Evolutionary conservation across 202 grass and related monocot genomes (phyloP).

Genomic region (Thinopyrum obtusiflorum): DNA sequence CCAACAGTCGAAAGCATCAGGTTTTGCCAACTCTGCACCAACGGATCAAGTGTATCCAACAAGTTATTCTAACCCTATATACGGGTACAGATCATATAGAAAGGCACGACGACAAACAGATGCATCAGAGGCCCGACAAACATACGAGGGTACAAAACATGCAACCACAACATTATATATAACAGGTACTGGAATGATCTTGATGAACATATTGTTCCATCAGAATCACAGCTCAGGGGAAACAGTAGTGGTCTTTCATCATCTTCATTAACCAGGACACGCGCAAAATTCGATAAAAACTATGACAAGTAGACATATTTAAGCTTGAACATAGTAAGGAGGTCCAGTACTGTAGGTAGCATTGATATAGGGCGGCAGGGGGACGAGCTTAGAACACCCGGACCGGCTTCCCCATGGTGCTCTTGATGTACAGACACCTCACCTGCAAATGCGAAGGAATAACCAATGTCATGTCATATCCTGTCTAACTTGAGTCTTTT

Average conservation of each 20-base stretch:
- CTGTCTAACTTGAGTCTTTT: neutral
- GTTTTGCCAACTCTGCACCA: too few species aligned
- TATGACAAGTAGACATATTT: neutral
- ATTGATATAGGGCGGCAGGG: neutral
- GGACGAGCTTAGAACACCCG: constrained; percentile 42
- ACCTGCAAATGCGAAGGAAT: constrained; percentile 44
- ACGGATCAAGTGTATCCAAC: too few species aligned
- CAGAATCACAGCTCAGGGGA: neutral
- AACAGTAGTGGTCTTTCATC: neutral
- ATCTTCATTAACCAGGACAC: neutral
- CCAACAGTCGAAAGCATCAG: too few species aligned
- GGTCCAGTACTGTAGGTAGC: neutral
- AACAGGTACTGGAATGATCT: neutral
- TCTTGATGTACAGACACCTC: constrained; percentile 88
- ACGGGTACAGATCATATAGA: too few species aligned
- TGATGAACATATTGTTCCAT: neutral
- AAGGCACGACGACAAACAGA: too few species aligned
- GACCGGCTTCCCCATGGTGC: constrained; percentile 76
- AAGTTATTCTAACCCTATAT: too few species aligned
- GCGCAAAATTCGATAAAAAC: neutral
- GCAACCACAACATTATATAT: neutral
- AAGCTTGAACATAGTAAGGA: neutral
- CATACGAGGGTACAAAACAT: neutral
- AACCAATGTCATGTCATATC: neutral
- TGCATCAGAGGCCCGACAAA: neutral